phyloP scores from a whole-genome alignment of 78 protist species.

The Dictyostelium intermedium region DNA sequence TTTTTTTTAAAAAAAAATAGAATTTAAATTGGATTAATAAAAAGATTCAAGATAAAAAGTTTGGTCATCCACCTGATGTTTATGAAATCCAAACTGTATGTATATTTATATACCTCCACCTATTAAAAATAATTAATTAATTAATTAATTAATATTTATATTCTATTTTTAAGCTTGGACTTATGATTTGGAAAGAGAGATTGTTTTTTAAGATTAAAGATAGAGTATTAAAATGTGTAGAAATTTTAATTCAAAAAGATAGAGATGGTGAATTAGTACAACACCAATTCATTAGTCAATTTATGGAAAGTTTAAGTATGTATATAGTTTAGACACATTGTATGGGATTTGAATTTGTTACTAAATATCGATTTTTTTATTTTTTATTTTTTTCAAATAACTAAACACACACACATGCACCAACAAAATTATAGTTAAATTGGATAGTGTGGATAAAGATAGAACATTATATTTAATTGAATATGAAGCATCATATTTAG shows the following conservation, averaged over 20 bases:
- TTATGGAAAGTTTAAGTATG: conserved; percentile 61
- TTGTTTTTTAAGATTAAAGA: conserved; percentile 44
- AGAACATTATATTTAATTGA: conserved; percentile 70
- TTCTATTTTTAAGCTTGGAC: conserved; percentile 38
- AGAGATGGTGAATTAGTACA: conserved; percentile 65
- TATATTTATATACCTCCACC: background rate
- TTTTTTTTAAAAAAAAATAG: background rate
- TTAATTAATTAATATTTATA: too few relatives aligned
- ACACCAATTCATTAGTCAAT: conserved; percentile 28
- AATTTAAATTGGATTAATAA: conserved; percentile 69
- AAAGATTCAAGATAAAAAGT: conserved; percentile 51
- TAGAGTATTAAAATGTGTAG: conserved; percentile 55
- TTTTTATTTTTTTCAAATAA: too few relatives aligned
- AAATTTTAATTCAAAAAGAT: conserved; percentile 42
- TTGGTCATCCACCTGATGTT: conserved; percentile 68
- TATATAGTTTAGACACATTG: background rate
- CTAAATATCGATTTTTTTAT: background rate
- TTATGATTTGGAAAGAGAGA: conserved; percentile 65
- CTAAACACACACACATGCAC: too few relatives aligned
- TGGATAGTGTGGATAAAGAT: conserved; percentile 64
- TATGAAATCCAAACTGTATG: conserved; percentile 68
- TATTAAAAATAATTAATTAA: background rate
- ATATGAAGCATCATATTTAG: conserved; percentile 64
- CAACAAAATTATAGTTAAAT: conserved; percentile 75
- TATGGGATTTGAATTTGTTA: background rate